Percentiles rank a stretch among this genome's conserved stretches.
phyloP scores from a whole-genome alignment of 225 moss, liverwort and hornwort species.

The Ulota crispa region DNA sequence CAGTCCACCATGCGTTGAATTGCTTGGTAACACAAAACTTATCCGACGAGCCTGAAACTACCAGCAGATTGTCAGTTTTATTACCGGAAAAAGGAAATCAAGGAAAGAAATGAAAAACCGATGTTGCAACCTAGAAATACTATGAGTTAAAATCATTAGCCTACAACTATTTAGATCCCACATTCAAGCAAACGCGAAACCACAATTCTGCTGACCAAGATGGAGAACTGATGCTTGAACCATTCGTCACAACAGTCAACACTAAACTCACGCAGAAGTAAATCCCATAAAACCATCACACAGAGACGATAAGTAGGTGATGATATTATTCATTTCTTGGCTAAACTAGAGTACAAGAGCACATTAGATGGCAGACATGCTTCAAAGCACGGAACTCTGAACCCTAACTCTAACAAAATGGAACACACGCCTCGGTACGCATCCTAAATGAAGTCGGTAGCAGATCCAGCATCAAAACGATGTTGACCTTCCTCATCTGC shows the following conservation, averaged over 20 bases:
- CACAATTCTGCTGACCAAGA: not conserved
- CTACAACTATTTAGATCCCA: not conserved
- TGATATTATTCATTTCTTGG: conserved; percentile 9
- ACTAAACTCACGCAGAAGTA: too few relatives aligned
- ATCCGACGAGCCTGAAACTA: not conserved
- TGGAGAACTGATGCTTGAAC: too few relatives aligned
- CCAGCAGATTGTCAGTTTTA: not conserved
- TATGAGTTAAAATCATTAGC: not conserved
- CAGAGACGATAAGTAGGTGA: not conserved
- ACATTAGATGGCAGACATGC: conserved; percentile 17
- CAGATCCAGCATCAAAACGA: conserved; percentile 29
- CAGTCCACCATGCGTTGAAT: not conserved
- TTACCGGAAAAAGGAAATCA: not conserved
- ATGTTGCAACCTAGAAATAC: not conserved
- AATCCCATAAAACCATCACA: not conserved
- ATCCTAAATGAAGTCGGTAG: not conserved
- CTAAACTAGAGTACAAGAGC: not conserved
- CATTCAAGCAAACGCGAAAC: not conserved
- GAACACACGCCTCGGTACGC: conserved; percentile 26
- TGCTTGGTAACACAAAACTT: not conserved
- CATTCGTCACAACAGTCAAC: too few relatives aligned
- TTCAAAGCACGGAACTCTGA: conserved; percentile 16
- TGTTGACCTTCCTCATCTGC: not conserved
- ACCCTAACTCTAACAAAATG: conserved; percentile 38
- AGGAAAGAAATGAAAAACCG: not conserved